Evolutionary conservation across 768 basidiomycete species (phyloP).

Genomic region (Tricholoma terreum): DNA sequence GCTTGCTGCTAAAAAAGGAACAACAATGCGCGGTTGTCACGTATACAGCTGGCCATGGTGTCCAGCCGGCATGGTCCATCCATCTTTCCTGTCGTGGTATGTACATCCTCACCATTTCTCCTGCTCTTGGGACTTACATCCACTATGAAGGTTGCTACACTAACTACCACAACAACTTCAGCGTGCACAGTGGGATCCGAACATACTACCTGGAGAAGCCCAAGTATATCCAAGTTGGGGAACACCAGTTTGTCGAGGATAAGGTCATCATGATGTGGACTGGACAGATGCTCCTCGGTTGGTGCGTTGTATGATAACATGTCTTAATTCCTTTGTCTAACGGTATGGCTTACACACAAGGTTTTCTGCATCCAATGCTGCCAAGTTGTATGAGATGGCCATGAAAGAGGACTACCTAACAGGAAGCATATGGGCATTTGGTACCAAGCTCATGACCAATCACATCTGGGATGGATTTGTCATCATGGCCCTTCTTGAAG

Average conservation of each 20-base stretch:
- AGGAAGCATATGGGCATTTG: slow-evolving; percentile 20
- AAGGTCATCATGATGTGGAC: slow-evolving; percentile 17
- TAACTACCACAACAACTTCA: slow-evolving; percentile 21
- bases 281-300: slow-evolving; percentile 17
- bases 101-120: not conserved
- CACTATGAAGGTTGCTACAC: slow-evolving; percentile 14
- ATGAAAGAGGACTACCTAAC: slow-evolving; percentile 6
- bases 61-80: slow-evolving; percentile 19
- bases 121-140: not conserved
- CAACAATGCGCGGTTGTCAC: slow-evolving; percentile 15
- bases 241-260: slow-evolving; percentile 26
- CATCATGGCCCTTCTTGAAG: slow-evolving; percentile 22
- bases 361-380: slow-evolving; percentile 17
- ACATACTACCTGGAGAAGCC: slow-evolving; percentile 20
- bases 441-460: slow-evolving; percentile 14
- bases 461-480: slow-evolving; percentile 32
- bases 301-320: slow-evolving; percentile 11
- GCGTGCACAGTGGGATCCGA: slow-evolving; percentile 9
- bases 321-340: not conserved
- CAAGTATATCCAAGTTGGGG: slow-evolving; percentile 20
- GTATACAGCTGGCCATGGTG: slow-evolving; percentile 16
- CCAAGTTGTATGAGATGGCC: slow-evolving; percentile 14
- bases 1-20: slow-evolving; percentile 15
- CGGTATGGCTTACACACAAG: slow-evolving; percentile 4
- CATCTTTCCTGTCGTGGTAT: slow-evolving; percentile 21